Evolutionary conservation across 129 eudicot genomes (phyloP), one percentile per base, ranked within the genome.

Genomic region (Escallonia herrerae): DNA sequence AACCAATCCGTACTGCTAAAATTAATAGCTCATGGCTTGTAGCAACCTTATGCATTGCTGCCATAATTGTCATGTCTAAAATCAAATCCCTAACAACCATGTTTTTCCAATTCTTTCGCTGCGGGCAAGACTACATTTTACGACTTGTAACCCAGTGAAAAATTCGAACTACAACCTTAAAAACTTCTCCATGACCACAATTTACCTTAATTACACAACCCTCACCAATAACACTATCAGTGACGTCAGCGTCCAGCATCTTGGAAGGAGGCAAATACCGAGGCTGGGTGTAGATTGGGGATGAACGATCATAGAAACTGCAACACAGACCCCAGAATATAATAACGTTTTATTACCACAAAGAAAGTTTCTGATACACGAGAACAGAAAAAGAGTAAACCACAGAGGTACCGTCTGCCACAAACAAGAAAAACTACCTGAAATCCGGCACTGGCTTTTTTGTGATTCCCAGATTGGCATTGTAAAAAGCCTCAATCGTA

Each of bases 171-270:
- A 22, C 33, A 58, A 6, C 4, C 3, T 33, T 40, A 51, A 40
- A 43, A 40, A 13, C 39, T 52, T 3, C 10, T 6, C 13, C 50
- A 56, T 15, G 67, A 77, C 15, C 10, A 54, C 33, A 62, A 6
- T 22, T 62, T 72, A 87, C 96, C 96, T 91, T 91, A 50, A 91
- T 91, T 61, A 87, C 96, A 77, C 97, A 91, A 45, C 97, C 97
- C 73, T 91, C 97, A 63, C 97, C 97, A 47, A 91, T 85, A 56
- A 91, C 97, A 73, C 94, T 84, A 73, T 91, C 97, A 2, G 97
- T 91, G 66, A 91, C 90, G 75, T 91, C 97, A 82, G 96, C 96
- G 83, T 91, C 95, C 74, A 91, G 96, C 97, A 91, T 87, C 78
- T 91, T 91, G 66, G 97, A 91, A 67, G 97, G 97, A 67, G 97